Evolutionary conservation across 192 early-diverging fungal genomes (phyloP), one percentile per base, ranked within the genome.

Genomic region (Podila verticillata): DNA sequence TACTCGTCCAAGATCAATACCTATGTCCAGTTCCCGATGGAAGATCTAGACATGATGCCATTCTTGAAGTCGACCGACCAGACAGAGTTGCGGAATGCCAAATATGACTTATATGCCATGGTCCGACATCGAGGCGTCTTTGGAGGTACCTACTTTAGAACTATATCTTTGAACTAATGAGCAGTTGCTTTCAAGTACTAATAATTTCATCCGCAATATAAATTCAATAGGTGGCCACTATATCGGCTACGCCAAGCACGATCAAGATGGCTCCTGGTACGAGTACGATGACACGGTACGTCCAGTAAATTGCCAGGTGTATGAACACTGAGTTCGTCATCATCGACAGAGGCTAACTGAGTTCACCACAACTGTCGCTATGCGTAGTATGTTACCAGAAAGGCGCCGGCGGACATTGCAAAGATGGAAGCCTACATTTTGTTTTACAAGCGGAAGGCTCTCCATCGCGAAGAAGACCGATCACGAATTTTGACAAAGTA

Each of bases 281-380:
- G 83, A 84, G 64, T 84, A 72, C 75, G 83, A 84, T 65, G 83
- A 84, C 32, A 84, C 83, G 39, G 83, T 84, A 84, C 35, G 77
- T 34, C 0, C 48, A 12, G 3, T 22, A 19, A 12, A 24, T 44
- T 58, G 20, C 31, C 36, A 39, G 34, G 7, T 47, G 29, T 15
- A 12, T 49, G 7, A 24, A 6, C 2, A 61, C 44, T n/a, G 19
- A 28, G 56, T 20, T 39, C 7, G 17, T 36, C 4, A 28, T 32
- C 17, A 0, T 47, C 13, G 17, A 19, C 24, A 15, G 10, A 12
- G 28, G 22, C 39, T 59, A 39, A 59, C 17, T 2, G 24, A n/a
- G 19, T 8, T 7, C 51, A n/a, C 17, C 19, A 60, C 19, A 26
- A 3, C 39, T 13, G 29, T 24, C 39, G 10, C 5, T 17, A 13